A percentile compares a stretch with the other conserved stretches of the same genome.
Conservation (phyloP, 2,329 filamentous ascomycete species). For the Periconia sp. region DNA sequence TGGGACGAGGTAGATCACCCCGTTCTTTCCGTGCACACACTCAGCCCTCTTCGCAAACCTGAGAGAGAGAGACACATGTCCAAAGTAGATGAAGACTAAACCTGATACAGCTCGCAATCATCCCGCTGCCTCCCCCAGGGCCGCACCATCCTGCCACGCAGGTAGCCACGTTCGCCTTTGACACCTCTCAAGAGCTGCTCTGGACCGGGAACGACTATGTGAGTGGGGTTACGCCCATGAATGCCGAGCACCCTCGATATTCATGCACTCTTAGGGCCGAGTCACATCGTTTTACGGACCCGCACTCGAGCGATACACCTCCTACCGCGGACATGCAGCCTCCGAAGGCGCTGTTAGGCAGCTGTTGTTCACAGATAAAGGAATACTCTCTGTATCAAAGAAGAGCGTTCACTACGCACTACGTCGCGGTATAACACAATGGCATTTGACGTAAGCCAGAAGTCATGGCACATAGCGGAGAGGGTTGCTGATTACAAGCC, state of each 20-base stretch:
- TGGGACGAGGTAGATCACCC: slow-evolving; percentile 54
- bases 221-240: slow-evolving; percentile 45
- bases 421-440: slow-evolving; percentile 80
- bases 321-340: slow-evolving; percentile 78
- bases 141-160: slow-evolving; percentile 70
- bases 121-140: slow-evolving; percentile 79
- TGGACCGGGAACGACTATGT: slow-evolving; percentile 95
- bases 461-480: background rate
- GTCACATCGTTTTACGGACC: slow-evolving; percentile 87
- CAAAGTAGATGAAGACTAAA: slow-evolving; percentile 1
- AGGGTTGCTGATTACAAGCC: slow-evolving; percentile 21
- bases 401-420: slow-evolving; percentile 88
- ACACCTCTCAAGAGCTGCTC: slow-evolving; percentile 84
- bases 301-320: slow-evolving; percentile 88
- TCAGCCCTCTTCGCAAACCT: slow-evolving; percentile 3
- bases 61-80: background rate
- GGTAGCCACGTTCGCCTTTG: slow-evolving; percentile 84
- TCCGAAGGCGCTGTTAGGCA: slow-evolving; percentile 82
- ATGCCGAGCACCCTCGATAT: slow-evolving; percentile 3
- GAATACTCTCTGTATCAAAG: slow-evolving; percentile 82
- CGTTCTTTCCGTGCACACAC: slow-evolving; percentile 1
- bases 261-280: slow-evolving; percentile 68
- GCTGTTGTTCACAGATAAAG: slow-evolving; percentile 88
- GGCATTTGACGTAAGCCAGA: slow-evolving; percentile 76
- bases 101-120: slow-evolving; percentile 72